A percentile compares a stretch with the other conserved stretches of the same genome.
Conservation (phyloP, 345 rosid species). For the Sisymbrium altissimum region DNA sequence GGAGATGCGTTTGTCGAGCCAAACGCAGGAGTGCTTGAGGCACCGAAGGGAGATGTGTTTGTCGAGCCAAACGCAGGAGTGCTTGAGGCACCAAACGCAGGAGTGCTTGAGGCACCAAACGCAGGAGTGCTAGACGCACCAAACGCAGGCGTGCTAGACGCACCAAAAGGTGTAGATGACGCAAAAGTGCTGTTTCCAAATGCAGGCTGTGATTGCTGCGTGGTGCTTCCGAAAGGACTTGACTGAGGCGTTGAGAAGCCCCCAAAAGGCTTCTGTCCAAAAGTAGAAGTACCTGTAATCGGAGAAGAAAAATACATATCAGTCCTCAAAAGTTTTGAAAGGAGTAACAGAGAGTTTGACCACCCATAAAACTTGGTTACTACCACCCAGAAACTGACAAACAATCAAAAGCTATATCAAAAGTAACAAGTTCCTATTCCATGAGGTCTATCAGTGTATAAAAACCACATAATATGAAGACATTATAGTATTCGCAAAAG, state of each 20-base stretch:
- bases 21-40: conserved; percentile 42
- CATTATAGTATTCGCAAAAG: not conserved
- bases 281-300: conserved; percentile 58
- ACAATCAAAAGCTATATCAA: too few relatives aligned
- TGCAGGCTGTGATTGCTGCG: conserved; percentile 70
- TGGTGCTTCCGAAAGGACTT: conserved; percentile 60
- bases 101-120: conserved; percentile 45
- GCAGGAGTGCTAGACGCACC: conserved; percentile 46
- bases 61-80: conserved; percentile 50
- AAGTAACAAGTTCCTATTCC: not conserved
- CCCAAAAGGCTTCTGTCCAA: conserved; percentile 85
- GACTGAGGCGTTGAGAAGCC: conserved; percentile 65
- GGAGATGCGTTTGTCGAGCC: conserved; percentile 47
- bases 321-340: not conserved
- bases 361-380: too few relatives aligned
- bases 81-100: conserved; percentile 44
- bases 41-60: conserved; percentile 44
- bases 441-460: not conserved
- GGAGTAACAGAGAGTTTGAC: too few relatives aligned
- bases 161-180: conserved; percentile 63
- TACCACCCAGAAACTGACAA: too few relatives aligned
- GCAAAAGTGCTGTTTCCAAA: conserved; percentile 68
- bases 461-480: not conserved
- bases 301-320: not conserved
- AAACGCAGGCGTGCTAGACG: conserved; percentile 55